A percentile compares a stretch with the other conserved stretches of the same genome.
These are phyloP conservation scores for Aspergillus wentii DNA, from an alignment of 495 filamentous ascomycete genomes.

Conservation along the genomic window DNA sequence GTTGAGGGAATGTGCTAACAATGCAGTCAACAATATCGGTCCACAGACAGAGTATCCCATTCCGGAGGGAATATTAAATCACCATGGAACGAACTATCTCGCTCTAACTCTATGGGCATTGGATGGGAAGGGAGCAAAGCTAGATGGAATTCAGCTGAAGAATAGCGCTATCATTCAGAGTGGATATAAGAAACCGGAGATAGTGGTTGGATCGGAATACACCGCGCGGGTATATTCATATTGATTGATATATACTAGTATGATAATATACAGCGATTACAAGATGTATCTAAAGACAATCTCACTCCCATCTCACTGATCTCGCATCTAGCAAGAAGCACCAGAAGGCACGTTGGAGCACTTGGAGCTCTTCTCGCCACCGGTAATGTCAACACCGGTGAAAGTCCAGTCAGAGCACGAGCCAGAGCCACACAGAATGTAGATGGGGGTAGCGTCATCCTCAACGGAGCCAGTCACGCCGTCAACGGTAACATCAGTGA, in stretches of 20 bases:
- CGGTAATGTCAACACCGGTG: constrained; percentile 40
- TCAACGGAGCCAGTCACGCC: constrained; percentile 39
- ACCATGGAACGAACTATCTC: constrained; percentile 51
- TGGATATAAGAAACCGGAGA: no score
- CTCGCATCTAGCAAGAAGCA: constrained; percentile 27
- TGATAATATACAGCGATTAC: no score
- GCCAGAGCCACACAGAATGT: constrained; percentile 49
- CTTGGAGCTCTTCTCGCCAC: constrained; percentile 36
- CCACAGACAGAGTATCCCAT: constrained; percentile 60
- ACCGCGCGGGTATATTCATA: no score
- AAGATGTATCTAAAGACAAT: no score
- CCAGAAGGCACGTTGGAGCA: constrained; percentile 38
- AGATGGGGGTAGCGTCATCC: constrained; percentile 34
- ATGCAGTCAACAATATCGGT: constrained; percentile 46
- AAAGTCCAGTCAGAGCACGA: constrained; percentile 40
- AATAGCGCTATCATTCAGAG: no score
- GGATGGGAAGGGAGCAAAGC: no score
- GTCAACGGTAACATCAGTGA: constrained; percentile 32
- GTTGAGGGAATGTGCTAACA: neutral
- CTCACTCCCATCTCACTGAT: no score
- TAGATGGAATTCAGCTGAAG: no score
- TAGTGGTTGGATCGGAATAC: no score
- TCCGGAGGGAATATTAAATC: constrained; percentile 59
- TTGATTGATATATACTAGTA: no score
- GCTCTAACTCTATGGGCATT: constrained; percentile 56